Evolutionary conservation across 2,329 filamentous ascomycete species (phyloP), one percentile per base, ranked within the genome.

Genomic region (Alternaria panax): DNA sequence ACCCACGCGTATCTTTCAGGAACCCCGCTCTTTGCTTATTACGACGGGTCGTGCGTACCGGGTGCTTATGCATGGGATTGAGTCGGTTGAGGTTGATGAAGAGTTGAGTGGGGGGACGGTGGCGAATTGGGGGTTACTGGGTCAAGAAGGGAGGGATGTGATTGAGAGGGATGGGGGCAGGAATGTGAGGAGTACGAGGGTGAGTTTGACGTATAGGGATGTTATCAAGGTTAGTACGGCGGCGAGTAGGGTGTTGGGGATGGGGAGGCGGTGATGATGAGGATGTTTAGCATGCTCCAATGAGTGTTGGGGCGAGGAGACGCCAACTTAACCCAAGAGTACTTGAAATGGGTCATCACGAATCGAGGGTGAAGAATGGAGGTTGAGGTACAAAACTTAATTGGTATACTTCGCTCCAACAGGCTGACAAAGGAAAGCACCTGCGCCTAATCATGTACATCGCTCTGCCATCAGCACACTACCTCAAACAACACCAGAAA

Each of bases 151-250:
- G 20, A 74, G 76, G 2, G 76, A 80, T 4, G 22, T n/a, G 4
- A 68, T 81, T 28, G 71, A 72, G 12, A 64, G 43, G 62, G 69
- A 51, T 83, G 79, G 82, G 11, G 90, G 89, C 2, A 78, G 77
- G 41, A 89, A 86, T 71, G 69, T 81, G 51, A 85, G 91, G 41
- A 77, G 80, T 42, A 88, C 83, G 11, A 85, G 92, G 56, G 87
- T 88, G 25, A 93, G 91, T 78, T 80, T 94, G 65, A 95, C 92
- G 1, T 94, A 95, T 74, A 85, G 94, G 65, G 93, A 98, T 80
- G 94, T 98, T 40, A 80, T 94, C 66, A 76, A 68, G 58, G 74
- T 76, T 24, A 76, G 72, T 45, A 65, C 58, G 2, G 75, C 72
- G 5, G 74, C 70, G 20, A 72, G 62, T n/a, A 73, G 73, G 50